Conservation (phyloP, 1,139 yeast species). For the Pichiaceae sp. region DNA sequence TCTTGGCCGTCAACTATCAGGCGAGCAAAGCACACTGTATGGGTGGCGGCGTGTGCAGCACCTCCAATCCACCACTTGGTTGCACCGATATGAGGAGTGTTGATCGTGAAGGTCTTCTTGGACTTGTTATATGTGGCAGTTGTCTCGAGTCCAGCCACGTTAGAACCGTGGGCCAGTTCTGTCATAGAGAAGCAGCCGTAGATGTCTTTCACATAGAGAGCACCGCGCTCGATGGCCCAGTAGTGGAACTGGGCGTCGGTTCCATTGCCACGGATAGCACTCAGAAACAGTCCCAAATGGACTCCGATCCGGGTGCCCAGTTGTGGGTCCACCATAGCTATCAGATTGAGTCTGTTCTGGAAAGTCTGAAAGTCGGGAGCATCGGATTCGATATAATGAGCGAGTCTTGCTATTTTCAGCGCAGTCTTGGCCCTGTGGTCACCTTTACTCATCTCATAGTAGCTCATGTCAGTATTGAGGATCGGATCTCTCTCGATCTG, state of each 20-base stretch:
- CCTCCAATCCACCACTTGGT: constrained; percentile 99
- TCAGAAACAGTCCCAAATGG: constrained; percentile 41
- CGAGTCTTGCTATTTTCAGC: constrained; percentile 33
- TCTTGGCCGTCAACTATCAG: constrained; percentile 75
- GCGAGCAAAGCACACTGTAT: constrained; percentile 74
- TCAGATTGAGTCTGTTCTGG: constrained; percentile 31
- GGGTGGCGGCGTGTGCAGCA: constrained; percentile 91
- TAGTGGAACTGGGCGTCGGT: constrained; percentile 48
- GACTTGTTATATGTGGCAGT: constrained; percentile 70
- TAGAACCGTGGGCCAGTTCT: constrained; percentile 89
- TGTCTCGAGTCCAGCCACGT: constrained; percentile 90
- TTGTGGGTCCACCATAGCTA: constrained; percentile 43
- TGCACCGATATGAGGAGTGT: constrained; percentile 86
- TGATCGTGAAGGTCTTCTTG: constrained; percentile 61
- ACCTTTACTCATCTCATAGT: constrained; percentile 33
- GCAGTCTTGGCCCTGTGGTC: constrained; percentile 40
- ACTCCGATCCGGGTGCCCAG: constrained; percentile 41
- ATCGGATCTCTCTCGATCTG: constrained; percentile 45
- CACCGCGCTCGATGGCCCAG: constrained; percentile 74
- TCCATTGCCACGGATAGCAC: constrained; percentile 43
- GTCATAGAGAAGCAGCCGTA: constrained; percentile 95
- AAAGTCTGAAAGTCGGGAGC: constrained; percentile 27
- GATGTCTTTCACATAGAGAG: constrained; percentile 52
- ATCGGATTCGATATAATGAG: constrained; percentile 37
- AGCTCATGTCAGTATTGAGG: constrained; percentile 29